A percentile compares a stretch with the other conserved stretches of the same genome.
phyloP scores from a whole-genome alignment of 192 early-diverging fungal genomes.

The Coemansia sp. region DNA sequence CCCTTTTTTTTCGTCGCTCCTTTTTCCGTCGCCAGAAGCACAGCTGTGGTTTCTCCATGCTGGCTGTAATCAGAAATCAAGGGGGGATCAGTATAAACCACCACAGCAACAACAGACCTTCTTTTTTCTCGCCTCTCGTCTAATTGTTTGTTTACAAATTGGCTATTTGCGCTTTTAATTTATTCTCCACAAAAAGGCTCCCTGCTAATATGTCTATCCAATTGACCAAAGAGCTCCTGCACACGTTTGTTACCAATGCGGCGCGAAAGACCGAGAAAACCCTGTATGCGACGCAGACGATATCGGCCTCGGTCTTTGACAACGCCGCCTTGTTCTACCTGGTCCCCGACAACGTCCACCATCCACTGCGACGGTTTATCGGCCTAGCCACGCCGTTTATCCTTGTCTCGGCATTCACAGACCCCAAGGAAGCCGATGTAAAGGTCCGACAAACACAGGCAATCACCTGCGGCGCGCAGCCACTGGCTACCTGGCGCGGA shows the following conservation, averaged over 20 bases:
- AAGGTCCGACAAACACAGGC: conserved; percentile 7
- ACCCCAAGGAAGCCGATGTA: background rate
- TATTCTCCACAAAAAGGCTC: conserved; percentile 1
- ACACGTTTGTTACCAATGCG: conserved; percentile 31
- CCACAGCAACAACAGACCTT: too few species aligned
- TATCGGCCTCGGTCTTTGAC: conserved; percentile 45
- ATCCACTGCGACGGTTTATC: conserved; percentile 34
- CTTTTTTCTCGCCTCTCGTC: background rate
- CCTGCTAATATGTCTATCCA: conserved; percentile 16
- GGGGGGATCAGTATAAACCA: too few species aligned
- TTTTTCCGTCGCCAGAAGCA: too few species aligned
- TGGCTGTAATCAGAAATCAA: too few species aligned
- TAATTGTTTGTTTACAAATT: background rate
- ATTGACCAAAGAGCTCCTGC: conserved; percentile 32
- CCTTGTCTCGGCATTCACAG: conserved; percentile 15
- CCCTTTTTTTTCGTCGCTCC: too few species aligned
- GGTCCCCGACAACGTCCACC: conserved; percentile 25
- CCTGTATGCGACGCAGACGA: conserved; percentile 5
- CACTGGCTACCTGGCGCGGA: conserved; percentile 24
- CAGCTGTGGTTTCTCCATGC: too few species aligned
- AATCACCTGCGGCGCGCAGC: conserved; percentile 33
- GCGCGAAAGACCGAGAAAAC: conserved; percentile 20
- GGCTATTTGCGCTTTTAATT: conserved; percentile 1
- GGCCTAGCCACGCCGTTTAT: conserved; percentile 38
- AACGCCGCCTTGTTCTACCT: conserved; percentile 32